Base-by-base conservation (phyloP, 228 moss, liverwort and hornwort genomes). In the Sphagnum magellanicum region DNA sequence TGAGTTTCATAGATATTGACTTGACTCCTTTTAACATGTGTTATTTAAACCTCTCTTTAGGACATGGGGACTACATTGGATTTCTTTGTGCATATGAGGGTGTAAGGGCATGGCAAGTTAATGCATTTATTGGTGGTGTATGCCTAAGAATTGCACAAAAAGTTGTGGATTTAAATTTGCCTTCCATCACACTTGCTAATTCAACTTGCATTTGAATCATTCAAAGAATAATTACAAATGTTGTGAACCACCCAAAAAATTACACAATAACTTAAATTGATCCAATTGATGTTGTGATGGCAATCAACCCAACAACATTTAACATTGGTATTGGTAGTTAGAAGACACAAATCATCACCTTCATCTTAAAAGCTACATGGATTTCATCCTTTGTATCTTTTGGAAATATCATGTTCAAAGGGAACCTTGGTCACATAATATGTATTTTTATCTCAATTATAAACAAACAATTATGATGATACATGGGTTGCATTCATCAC, bases 381-480 rank as follows among this genome's bases (percentile, higher is more conserved):
- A 72, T 71, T 48, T 85, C 89, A 11, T 70, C 83, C 59, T 73
- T 78, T 6, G 62, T 73, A 17, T 81, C 76, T 63, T 93, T 93
- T 62, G 89, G 80, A 46, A 71, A 80, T 66, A 82, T 93, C 63
- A 89, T 81, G 16, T 81, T 87, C 65, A 91, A 64, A 8, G 93
- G 93, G 49, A 78, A 87, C 4, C 50, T 82, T 32, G 93, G 93
- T 51, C 93, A 93, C 71, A 70, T 68, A 13, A 80, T 81, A 16
- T 91, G 81, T 66, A 77, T 93, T 52, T 91, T 89, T 0, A 77
- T 93, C 60, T 91, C 93, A 8, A 71, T 88, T 48, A 81, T 90
- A 53, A 83, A 80, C 80, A 83, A 80, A 71, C 67, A 12, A 5
- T 71, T 83, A 32, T 77, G 75, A 47, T 53, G 32, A 32, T 32